Evolutionary conservation across 78 protist species (phyloP), one percentile per base, ranked within the genome.

Genomic region (Thecamonas trahens): DNA sequence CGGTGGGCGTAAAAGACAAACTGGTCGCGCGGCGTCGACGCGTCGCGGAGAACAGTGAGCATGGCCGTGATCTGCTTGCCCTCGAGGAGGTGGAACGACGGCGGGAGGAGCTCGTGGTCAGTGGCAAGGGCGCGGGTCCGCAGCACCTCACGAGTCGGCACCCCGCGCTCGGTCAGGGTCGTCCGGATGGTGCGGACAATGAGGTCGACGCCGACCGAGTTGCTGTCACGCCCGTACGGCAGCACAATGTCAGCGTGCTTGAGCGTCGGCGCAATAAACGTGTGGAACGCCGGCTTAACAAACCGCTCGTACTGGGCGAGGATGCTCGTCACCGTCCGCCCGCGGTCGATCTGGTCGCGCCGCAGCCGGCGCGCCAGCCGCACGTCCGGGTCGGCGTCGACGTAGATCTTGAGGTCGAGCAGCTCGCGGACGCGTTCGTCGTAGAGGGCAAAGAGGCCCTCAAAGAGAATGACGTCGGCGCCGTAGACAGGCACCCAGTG

Each of bases 1-100:
- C 80, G 54, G 45, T 75, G 74, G 38, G 68, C 9, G 61, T 37
- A 64, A 64, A 75, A 75, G 58, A 75, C 69, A 47, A 66, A 75
- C 35, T 75, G 65, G 37, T 34, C 50, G 7, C 72, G 31, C 28
- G 39, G 17, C 18, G 68, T 35, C 4, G 59, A 32, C 37, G 3
- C 13, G 24, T 49, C 58, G 35, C 80, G 54, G 39, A 75, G 64
- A 22, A 26, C 38, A 9, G 79, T 74, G 20, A 52, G 79, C 35
- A 73, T 37, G 38, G 72, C 64, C 31, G 28, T 4, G 61, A 73
- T 28, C 50, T 73, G 78, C 32, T 3, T n/a, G n/a, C n/a, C n/a
- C n/a, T n/a, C n/a, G n/a, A n/a, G n/a, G n/a, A n/a, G n/a, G n/a
- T n/a, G n/a, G n/a, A n/a, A n/a, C n/a, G n/a, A n/a, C n/a, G n/a